phyloP scores from a whole-genome alignment of 148 eudicot species.

The Rhododendron molle region DNA sequence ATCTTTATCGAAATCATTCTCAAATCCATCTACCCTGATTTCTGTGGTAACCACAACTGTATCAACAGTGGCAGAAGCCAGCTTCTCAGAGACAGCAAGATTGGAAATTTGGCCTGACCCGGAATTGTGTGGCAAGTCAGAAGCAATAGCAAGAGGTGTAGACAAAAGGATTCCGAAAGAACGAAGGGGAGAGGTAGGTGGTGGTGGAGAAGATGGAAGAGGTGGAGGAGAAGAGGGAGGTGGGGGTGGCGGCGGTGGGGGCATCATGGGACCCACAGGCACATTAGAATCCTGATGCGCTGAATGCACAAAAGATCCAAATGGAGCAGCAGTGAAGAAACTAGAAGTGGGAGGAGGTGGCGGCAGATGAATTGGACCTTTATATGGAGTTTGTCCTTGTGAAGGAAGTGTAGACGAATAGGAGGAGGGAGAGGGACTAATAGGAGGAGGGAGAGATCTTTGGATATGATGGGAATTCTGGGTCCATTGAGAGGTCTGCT shows the following conservation, averaged over 20 bases:
- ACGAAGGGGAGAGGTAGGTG: conserved; percentile 17
- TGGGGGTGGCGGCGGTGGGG: conserved; percentile 36
- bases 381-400: conserved; percentile 28
- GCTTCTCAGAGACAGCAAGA: conserved; percentile 3
- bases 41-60: conserved; percentile 13
- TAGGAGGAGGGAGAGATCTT: conserved; percentile 25
- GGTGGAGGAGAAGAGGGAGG: conserved; percentile 40
- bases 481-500: conserved; percentile 33
- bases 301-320: conserved; percentile 26
- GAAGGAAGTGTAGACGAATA: conserved; percentile 16
- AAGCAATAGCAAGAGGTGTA: conserved; percentile 16
- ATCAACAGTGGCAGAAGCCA: conserved; percentile 20
- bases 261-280: conserved; percentile 25
- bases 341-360: conserved; percentile 36
- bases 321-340: conserved; percentile 22
- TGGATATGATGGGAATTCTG: conserved; percentile 35
- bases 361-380: conserved; percentile 26
- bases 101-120: conserved; percentile 17
- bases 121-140: conserved; percentile 16
- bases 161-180: conserved; percentile 9
- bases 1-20: not conserved
- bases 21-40: conserved; percentile 16
- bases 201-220: conserved; percentile 37
- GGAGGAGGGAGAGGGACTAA: not conserved
- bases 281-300: conserved; percentile 13